A percentile compares a stretch with the other conserved stretches of the same genome.
Evolutionary conservation across 2,329 filamentous ascomycete genomes (phyloP).

Genomic region (Chrysosphaeria jannelii): DNA sequence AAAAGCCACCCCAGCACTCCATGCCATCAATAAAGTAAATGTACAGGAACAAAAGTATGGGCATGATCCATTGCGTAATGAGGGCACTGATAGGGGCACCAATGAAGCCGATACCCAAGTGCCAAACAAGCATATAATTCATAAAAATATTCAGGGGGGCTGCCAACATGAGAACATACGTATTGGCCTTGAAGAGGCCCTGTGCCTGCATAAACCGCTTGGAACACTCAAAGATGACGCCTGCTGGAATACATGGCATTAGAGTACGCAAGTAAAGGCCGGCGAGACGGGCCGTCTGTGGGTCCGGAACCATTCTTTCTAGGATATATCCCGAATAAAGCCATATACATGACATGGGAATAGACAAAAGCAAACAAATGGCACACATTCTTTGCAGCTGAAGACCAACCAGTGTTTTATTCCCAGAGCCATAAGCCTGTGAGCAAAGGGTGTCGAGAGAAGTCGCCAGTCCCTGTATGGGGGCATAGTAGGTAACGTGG

Average conservation of each 20-base stretch:
- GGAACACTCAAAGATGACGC: constrained; percentile 47
- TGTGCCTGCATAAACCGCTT: constrained; percentile 80
- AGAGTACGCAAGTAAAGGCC: constrained; percentile 44
- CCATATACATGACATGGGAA: constrained; percentile 45
- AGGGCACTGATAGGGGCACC: constrained; percentile 61
- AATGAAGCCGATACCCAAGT: constrained; percentile 36
- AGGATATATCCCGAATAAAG: constrained; percentile 35
- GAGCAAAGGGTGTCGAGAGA: constrained; percentile 77
- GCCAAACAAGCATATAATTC: constrained; percentile 57
- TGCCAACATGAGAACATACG: constrained; percentile 57
- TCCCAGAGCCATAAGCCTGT: constrained; percentile 78
- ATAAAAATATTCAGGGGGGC: constrained; percentile 55
- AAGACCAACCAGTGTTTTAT: constrained; percentile 61
- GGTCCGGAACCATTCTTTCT: constrained; percentile 33
- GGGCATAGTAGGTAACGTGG: constrained; percentile 47
- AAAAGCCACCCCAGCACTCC: constrained; percentile 53
- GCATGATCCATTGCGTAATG: constrained; percentile 64
- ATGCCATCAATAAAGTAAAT: constrained; percentile 34
- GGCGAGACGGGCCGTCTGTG: constrained; percentile 37
- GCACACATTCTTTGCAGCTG: constrained; percentile 57
- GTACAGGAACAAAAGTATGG: constrained; percentile 45
- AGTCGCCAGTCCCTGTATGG: constrained; percentile 64
- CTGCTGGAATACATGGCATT: constrained; percentile 41
- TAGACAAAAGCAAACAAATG: constrained; percentile 36
- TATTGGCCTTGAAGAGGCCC: constrained; percentile 57